Evolutionary conservation across 2,329 filamentous ascomycete species (phyloP).

Genomic region (Neurospora crassa): DNA sequence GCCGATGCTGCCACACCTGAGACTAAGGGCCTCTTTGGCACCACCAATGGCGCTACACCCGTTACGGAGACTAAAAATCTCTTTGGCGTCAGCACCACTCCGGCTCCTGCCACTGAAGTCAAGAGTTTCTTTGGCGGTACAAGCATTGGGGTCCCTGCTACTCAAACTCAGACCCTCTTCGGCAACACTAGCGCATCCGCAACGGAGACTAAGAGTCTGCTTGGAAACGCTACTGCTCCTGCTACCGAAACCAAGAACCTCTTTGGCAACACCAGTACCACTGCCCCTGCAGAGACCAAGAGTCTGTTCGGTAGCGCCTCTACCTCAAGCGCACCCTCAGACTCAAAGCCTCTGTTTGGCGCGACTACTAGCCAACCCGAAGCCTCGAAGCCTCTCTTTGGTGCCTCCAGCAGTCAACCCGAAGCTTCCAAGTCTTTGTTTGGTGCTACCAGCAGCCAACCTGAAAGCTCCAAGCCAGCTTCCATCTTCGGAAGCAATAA

Average conservation of each 20-base stretch:
- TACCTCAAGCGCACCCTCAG: slow-evolving; percentile 6
- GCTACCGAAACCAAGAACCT: slow-evolving; percentile 14
- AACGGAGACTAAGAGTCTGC: slow-evolving; percentile 12
- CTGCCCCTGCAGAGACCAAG: slow-evolving; percentile 12
- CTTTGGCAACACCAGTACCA: slow-evolving; percentile 8
- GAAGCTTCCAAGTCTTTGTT: slow-evolving; percentile 21
- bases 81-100: slow-evolving; percentile 8
- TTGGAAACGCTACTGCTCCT: slow-evolving; percentile 7
- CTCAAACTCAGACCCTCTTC: slow-evolving; percentile 23
- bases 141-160: slow-evolving; percentile 3
- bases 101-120: slow-evolving; percentile 4
- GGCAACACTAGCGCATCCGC: slow-evolving; percentile 14
- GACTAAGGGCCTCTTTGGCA: slow-evolving; percentile 12
- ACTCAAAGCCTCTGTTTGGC: slow-evolving; percentile 9
- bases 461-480: slow-evolving; percentile 18
- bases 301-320: slow-evolving; percentile 10
- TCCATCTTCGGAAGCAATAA: slow-evolving; percentile 7
- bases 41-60: slow-evolving; percentile 5
- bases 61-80: slow-evolving; percentile 13
- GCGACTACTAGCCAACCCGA: not conserved
- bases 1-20: slow-evolving; percentile 10
- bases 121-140: slow-evolving; percentile 8
- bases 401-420: slow-evolving; percentile 11
- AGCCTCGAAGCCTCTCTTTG: slow-evolving; percentile 24
- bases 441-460: slow-evolving; percentile 29